phyloP scores from a whole-genome alignment of 352 stramenopile species.

The Phytophthora sansomeana region DNA sequence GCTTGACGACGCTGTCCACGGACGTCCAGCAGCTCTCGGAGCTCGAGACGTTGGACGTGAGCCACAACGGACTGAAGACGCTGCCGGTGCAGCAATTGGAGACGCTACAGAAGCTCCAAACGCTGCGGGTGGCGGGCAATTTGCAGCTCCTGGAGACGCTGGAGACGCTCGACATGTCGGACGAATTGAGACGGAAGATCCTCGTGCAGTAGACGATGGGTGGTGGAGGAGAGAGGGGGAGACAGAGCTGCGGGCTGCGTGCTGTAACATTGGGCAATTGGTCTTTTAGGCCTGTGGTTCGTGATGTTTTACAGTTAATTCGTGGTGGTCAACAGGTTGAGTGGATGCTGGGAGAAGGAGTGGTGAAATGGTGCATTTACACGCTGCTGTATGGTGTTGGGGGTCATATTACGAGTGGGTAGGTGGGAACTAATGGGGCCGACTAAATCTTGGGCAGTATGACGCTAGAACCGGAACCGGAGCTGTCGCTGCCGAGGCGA shows the following conservation, averaged over 20 bases:
- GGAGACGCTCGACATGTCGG: slow-evolving; percentile 26
- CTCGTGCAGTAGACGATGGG: slow-evolving; percentile 27
- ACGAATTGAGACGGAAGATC: slow-evolving; percentile 48
- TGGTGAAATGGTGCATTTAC: not conserved
- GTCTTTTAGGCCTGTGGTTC: too few species aligned
- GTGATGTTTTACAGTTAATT: too few species aligned
- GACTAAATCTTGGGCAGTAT: slow-evolving; percentile 60
- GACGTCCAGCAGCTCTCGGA: slow-evolving; percentile 54
- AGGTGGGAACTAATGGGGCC: not conserved
- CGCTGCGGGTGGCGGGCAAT: slow-evolving; percentile 62
- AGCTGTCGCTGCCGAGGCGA: slow-evolving; percentile 41
- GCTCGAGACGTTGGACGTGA: slow-evolving; percentile 71
- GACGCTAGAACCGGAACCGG: slow-evolving; percentile 46
- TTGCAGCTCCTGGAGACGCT: slow-evolving; percentile 27
- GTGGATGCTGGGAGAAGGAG: not conserved
- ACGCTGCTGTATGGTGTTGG: not conserved
- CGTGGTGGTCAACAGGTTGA: not conserved
- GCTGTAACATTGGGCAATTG: too few species aligned
- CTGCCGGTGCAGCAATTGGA: slow-evolving; percentile 56
- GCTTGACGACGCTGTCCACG: slow-evolving; percentile 55
- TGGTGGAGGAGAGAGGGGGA: not conserved
- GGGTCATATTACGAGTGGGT: not conserved
- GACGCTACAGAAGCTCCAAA: slow-evolving; percentile 43
- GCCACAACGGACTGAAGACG: slow-evolving; percentile 55
- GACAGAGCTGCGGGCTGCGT: not conserved